phyloP scores from a whole-genome alignment of 2,329 filamentous ascomycete genomes.

The Penicillium brevicompactum region DNA sequence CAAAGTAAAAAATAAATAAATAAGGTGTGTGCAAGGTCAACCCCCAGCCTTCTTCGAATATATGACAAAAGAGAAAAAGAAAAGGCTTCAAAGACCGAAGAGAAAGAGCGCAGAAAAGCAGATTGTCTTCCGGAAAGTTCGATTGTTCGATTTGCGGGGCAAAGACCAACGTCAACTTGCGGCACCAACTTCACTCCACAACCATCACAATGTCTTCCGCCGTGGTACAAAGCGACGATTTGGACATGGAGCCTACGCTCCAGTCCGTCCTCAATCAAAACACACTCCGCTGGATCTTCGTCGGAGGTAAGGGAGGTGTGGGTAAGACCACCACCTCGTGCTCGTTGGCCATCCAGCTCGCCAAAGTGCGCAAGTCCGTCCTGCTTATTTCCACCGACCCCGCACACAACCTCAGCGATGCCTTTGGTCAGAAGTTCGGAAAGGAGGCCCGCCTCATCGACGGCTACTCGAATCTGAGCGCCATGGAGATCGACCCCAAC shows the following conservation, averaged over 20 bases:
- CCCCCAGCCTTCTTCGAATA: too few species aligned
- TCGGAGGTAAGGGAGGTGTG: slow-evolving; percentile 96
- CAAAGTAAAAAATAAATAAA: neutral
- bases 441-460: slow-evolving; percentile 94
- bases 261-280: slow-evolving; percentile 95
- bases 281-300: slow-evolving; percentile 96
- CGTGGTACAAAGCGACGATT: slow-evolving; percentile 60
- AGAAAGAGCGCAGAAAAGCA: neutral
- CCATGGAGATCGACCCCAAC: slow-evolving; percentile 99
- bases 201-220: slow-evolving; percentile 43
- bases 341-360: slow-evolving; percentile 95
- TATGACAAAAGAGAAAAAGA: too few species aligned
- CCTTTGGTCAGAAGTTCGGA: slow-evolving; percentile 98
- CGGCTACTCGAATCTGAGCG: slow-evolving; percentile 89
- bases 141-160: slow-evolving; percentile 35
- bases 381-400: slow-evolving; percentile 98
- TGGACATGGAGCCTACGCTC: slow-evolving; percentile 81
- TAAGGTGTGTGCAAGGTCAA: too few species aligned
- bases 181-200: slow-evolving; percentile 4
- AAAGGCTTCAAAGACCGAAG: neutral
- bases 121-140: slow-evolving; percentile 36
- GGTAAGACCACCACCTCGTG: slow-evolving; percentile 99
- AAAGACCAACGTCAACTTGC: slow-evolving; percentile 17
- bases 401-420: slow-evolving; percentile 96
- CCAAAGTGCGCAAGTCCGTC: slow-evolving; percentile 90